These are phyloP conservation scores for Penicillium fuscoglaucum DNA, from an alignment of 2,329 filamentous ascomycete species.

Conservation along the genomic window DNA sequence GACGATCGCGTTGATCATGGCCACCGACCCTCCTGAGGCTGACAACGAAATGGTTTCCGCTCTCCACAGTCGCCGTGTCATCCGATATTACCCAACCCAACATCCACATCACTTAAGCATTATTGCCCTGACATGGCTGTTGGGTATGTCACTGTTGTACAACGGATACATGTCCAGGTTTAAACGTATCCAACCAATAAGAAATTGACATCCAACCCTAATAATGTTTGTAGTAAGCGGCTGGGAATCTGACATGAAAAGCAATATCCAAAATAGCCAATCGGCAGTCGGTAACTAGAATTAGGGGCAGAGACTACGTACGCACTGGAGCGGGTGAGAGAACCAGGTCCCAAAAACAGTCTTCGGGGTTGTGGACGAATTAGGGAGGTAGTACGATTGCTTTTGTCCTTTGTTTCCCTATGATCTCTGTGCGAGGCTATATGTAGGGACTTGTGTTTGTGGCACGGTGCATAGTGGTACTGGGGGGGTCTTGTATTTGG, in stretches of 20 bases:
- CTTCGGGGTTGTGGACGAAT: constrained; percentile 12
- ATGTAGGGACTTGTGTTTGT: constrained; percentile 7
- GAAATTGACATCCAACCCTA: too few relatives aligned
- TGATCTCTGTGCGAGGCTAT: constrained; percentile 7
- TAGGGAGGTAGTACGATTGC: constrained; percentile 13
- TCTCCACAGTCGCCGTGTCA: not conserved
- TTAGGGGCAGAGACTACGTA: not conserved
- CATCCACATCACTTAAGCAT: not conserved
- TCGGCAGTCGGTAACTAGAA: not conserved
- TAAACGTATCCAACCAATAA: not conserved
- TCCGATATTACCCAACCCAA: not conserved
- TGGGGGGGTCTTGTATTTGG: not conserved
- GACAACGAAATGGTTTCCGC: not conserved
- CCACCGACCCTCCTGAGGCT: constrained; percentile 5
- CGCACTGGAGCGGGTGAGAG: not conserved
- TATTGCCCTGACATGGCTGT: not conserved
- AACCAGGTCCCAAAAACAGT: constrained; percentile 3
- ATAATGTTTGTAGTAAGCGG: not conserved
- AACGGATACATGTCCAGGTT: not conserved
- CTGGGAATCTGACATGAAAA: not conserved
- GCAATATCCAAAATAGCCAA: not conserved
- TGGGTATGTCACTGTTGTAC: not conserved
- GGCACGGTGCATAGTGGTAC: not conserved
- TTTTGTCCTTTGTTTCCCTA: not conserved
- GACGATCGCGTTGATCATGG: constrained; percentile 23